These are phyloP conservation scores for Alternaria conjuncta DNA, from an alignment of 2,329 filamentous ascomycete species.

Conservation along the genomic window DNA sequence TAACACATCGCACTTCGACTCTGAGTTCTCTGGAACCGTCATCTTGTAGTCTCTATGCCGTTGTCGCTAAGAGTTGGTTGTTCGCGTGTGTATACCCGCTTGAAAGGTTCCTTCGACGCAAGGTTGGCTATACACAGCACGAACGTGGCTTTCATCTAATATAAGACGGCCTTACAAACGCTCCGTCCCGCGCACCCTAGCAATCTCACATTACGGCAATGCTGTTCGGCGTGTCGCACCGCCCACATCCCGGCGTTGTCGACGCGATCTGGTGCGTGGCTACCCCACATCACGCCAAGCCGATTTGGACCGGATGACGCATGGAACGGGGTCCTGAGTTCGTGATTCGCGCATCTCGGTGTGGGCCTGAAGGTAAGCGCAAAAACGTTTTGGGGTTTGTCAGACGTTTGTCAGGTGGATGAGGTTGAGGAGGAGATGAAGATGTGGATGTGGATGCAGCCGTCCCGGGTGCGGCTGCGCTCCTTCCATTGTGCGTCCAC, in stretches of 20 bases:
- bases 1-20: slow-evolving; percentile 48
- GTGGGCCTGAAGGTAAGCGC: slow-evolving; percentile 1
- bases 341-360: slow-evolving; percentile 17
- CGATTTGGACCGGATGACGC: slow-evolving; percentile 12
- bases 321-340: background rate
- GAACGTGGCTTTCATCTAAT: background rate
- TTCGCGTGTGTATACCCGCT: background rate
- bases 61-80: background rate
- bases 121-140: background rate
- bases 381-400: slow-evolving; percentile 10
- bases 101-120: background rate
- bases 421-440: background rate
- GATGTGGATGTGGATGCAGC: background rate
- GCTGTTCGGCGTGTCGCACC: slow-evolving; percentile 19
- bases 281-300: slow-evolving; percentile 36
- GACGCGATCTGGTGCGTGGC: slow-evolving; percentile 5
- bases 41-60: slow-evolving; percentile 26
- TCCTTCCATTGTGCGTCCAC: background rate
- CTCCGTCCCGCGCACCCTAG: background rate
- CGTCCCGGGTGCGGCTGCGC: background rate
- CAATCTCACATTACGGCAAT: slow-evolving; percentile 22
- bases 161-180: background rate
- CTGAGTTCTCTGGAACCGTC: slow-evolving; percentile 23
- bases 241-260: background rate
- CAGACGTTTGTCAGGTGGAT: slow-evolving; percentile 22